Percentiles rank a stretch among this genome's conserved stretches.
Conservation (phyloP, 2,329 filamentous ascomycete genomes). For the Trichoderma hamatum region DNA sequence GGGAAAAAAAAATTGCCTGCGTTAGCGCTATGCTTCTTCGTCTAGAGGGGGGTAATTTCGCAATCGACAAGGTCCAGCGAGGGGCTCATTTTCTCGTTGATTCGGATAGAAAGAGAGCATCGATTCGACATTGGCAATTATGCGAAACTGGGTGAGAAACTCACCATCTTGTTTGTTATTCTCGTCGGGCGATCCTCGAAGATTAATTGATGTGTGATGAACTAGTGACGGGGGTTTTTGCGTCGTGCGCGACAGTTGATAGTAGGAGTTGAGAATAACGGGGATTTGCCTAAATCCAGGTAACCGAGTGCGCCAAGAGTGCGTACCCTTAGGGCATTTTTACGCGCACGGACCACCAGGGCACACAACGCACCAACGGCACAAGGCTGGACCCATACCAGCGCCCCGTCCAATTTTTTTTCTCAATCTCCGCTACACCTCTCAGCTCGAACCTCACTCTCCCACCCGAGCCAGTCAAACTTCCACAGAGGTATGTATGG, state of each 20-base stretch:
- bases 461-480: slow-evolving; percentile 33
- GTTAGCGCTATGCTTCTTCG: slow-evolving; percentile 32
- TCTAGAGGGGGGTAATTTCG: slow-evolving; percentile 12
- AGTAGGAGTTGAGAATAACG: slow-evolving; percentile 38
- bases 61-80: slow-evolving; percentile 23
- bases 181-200: slow-evolving; percentile 71
- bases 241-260: slow-evolving; percentile 38
- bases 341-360: slow-evolving; percentile 47
- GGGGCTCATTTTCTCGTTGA: slow-evolving; percentile 12
- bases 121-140: slow-evolving; percentile 3
- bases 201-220: slow-evolving; percentile 50
- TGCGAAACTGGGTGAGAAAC: slow-evolving; percentile 37
- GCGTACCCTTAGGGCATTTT: slow-evolving; percentile 48
- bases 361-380: slow-evolving; percentile 42
- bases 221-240: slow-evolving; percentile 35
- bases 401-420: slow-evolving; percentile 23
- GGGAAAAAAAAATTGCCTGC: slow-evolving; percentile 12
- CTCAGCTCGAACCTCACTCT: slow-evolving; percentile 32
- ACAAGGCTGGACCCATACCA: slow-evolving; percentile 26
- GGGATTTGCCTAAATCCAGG: slow-evolving; percentile 43
- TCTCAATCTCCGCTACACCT: slow-evolving; percentile 31
- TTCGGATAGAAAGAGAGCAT: slow-evolving; percentile 1
- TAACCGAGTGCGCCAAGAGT: slow-evolving; percentile 33
- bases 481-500: slow-evolving; percentile 50
- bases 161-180: slow-evolving; percentile 63